These are phyloP conservation scores for Phialemonium atrogriseum DNA, from an alignment of 2,329 filamentous ascomycete genomes.

Conservation along the genomic window DNA sequence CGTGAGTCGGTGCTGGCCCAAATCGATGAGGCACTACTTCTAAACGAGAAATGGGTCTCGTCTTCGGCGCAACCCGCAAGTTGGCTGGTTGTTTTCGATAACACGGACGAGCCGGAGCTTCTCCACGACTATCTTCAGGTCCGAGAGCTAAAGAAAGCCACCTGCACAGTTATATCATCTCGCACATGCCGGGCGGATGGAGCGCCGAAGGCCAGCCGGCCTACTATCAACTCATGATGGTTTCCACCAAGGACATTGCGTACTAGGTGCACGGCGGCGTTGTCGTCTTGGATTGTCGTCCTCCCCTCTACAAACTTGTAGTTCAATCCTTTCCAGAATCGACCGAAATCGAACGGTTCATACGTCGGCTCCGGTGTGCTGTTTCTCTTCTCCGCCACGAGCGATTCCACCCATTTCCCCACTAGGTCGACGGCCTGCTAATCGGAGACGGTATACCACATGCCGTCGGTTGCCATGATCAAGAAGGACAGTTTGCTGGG, in stretches of 20 bases:
- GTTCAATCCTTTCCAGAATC: constrained; percentile 15
- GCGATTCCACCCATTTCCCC: constrained; percentile 41
- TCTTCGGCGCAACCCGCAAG: too few species aligned
- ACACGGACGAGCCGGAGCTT: too few species aligned
- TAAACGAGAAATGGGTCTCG: too few species aligned
- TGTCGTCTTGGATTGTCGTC: constrained; percentile 71
- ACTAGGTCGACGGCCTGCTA: constrained; percentile 50
- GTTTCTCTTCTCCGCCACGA: constrained; percentile 17
- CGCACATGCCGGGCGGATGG: constrained; percentile 57
- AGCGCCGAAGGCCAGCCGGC: constrained; percentile 60
- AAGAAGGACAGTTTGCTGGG: constrained; percentile 44
- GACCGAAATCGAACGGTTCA: constrained; percentile 7
- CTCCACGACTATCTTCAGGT: too few species aligned
- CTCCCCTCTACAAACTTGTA: constrained; percentile 36
- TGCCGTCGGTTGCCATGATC: constrained; percentile 58
- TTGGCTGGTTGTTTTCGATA: too few species aligned
- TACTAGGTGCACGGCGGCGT: constrained; percentile 72
- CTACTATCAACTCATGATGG: constrained; percentile 64
- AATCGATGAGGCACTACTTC: too few species aligned
- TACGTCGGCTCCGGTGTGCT: constrained; percentile 12
- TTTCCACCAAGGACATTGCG: constrained; percentile 74
- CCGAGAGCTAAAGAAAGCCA: constrained; percentile 77
- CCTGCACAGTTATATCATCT: constrained; percentile 78
- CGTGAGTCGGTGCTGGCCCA: too few species aligned
- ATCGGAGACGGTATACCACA: constrained; percentile 55